Base-by-base conservation (phyloP, 2,329 filamentous ascomycete genomes). In the Conoideocrella luteorostrata region DNA sequence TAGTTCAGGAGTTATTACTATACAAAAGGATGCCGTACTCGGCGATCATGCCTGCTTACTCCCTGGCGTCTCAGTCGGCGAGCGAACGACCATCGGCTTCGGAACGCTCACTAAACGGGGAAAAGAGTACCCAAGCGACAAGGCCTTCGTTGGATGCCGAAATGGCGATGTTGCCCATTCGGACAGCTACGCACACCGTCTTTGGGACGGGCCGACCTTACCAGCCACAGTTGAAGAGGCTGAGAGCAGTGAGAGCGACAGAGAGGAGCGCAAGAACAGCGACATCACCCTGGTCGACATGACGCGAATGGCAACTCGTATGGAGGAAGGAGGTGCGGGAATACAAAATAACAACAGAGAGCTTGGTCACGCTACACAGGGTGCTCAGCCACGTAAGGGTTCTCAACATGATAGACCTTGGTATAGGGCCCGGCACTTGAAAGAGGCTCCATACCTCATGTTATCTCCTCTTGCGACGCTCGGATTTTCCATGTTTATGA, bases 331-430 rank as follows among this genome's bases (percentile, higher is more conserved):
- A 21, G 5, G 22, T 33, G 39, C 20, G 29, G 39, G 13, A 36
- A 21, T 10, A 20, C 35, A 12, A 28, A 41, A 18, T 42, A 47
- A 13, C 20, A 15, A 24, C 15, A 11, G 28, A 35, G 4, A 45
- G 36, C 22, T 29, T 36, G 23, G 30, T 37, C 4, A 49, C 50
- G 10, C 52, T 41, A 26, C 26, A 13, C 9, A 18, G 7, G 12
- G 11, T 15, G 17, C 22, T n/a, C 28, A 24, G 22, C 7, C 12
- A 21, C 30, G 30, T 11, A 42, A 35, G n/a, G 28, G 21, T 23
- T 65, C 65, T 3, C 74, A 75, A 1, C 78, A 78, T 48, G 74
- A 74, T 21, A 66, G 72, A 7, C 75, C 75, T 3, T 78, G 77
- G 55, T 77, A 78, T 58, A 61, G 68, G 34, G 63, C 65, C 9